Percentiles rank a stretch among this genome's conserved stretches.
These are phyloP conservation scores for Irpex sp. DNA, from an alignment of 1,284 basidiomycete genomes.

Conservation along the genomic window DNA sequence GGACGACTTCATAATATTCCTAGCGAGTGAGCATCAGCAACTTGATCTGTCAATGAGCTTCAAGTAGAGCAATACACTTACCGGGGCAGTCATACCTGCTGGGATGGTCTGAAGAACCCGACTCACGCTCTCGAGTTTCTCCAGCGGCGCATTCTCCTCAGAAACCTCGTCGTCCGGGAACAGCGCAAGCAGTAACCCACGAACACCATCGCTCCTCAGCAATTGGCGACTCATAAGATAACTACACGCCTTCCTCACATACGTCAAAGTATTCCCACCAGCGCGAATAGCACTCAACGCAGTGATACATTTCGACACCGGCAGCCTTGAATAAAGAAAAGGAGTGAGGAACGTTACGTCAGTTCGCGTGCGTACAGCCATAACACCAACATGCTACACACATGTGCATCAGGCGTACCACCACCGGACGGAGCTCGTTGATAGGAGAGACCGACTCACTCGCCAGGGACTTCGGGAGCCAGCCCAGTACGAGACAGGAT, in stretches of 20 bases:
- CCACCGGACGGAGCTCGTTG: constrained; percentile 39
- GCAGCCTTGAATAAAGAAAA: constrained; percentile 39
- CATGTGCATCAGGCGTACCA: constrained; percentile 49
- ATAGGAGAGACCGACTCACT: constrained; percentile 36
- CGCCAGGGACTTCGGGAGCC: constrained; percentile 56
- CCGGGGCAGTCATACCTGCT: constrained; percentile 46
- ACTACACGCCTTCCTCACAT: constrained; percentile 56
- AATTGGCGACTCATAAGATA: constrained; percentile 65
- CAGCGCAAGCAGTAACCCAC: constrained; percentile 61
- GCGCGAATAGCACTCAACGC: constrained; percentile 58
- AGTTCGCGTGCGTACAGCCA: neutral
- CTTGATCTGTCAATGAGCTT: neutral
- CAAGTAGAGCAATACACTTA: constrained; percentile 28
- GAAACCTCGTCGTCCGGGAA: constrained; percentile 57
- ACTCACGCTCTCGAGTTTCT: constrained; percentile 67
- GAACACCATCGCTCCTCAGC: constrained; percentile 62
- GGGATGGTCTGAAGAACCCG: constrained; percentile 57
- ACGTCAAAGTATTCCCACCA: constrained; percentile 34
- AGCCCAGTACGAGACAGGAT: constrained; percentile 60
- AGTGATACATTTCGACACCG: constrained; percentile 61
- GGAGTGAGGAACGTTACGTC: neutral
- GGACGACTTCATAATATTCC: constrained; percentile 58
- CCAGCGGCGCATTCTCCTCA: constrained; percentile 49
- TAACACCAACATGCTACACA: constrained; percentile 11
- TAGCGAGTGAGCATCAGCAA: constrained; percentile 22